Evolutionary conservation across 768 basidiomycete species (phyloP), one percentile per base, ranked within the genome.

Genomic region (Amyloporia xantha): DNA sequence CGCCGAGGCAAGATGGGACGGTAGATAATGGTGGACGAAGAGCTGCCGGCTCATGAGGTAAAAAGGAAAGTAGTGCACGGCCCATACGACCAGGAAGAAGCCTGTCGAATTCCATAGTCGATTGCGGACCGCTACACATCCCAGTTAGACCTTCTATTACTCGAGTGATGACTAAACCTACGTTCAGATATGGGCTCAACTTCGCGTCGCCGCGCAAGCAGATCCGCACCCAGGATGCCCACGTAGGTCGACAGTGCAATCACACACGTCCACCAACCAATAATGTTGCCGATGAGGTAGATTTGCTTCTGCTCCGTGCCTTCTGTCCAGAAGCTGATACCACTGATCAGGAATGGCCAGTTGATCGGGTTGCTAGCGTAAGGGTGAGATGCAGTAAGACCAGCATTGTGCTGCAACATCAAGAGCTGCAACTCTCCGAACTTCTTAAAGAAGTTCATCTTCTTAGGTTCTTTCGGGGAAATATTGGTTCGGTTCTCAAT

Each of bases 391-490:
- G 92, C 89, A 21, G 92, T 95, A 54, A 99, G 74, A 19, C 93
- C 96, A n/a, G 96, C 94, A 60, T 99, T 99, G 72, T 99, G 96
- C 63, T 96, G 92, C 55, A 98, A 69, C 95, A 98, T 98, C 48
- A 95, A 71, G 38, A 95, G 68, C 61, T 99, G 96, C 26, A 98
- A 72, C 66, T 99, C 95, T 24, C 73, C 79, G 59, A 94, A 98
- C 69, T 99, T 98, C 65, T 75, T 85, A 76, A 99, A 89, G 70
- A 99, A 99, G 65, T 82, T 87, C 73, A 92, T 77, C 45, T 71
- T 73, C 69, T 89, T 93, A 17, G 90, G 86, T 47, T 78, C 70
- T 63, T 88, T 92, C 11, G 71, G 59, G 20, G 76, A 75, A 12
- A 66, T 65, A 47, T 68, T 74, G 21, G 70, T 72, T n/a, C 81